These are phyloP conservation scores for Volvariella surrecta DNA, from an alignment of 1,284 basidiomycete genomes.

Conservation along the genomic window DNA sequence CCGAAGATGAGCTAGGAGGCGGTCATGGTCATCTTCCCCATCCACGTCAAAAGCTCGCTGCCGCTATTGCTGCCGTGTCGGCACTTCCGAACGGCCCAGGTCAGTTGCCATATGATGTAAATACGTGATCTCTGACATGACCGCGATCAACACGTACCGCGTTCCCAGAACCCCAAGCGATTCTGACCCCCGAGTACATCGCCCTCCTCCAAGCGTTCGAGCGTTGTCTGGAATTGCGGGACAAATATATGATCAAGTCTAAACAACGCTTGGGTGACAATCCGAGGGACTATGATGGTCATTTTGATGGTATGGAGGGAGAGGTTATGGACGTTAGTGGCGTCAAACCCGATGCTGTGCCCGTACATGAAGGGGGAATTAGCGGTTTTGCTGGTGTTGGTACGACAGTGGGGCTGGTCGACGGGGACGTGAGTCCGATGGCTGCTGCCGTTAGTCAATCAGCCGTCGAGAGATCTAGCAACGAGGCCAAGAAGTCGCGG, in stretches of 20 bases:
- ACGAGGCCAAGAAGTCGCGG: slow-evolving; percentile 11
- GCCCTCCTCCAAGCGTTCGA: slow-evolving; percentile 58
- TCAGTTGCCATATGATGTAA: too few relatives aligned
- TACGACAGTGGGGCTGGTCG: too few relatives aligned
- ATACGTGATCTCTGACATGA: too few relatives aligned
- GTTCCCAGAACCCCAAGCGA: too few relatives aligned
- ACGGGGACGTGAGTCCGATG: slow-evolving; percentile 9
- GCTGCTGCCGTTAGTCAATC: slow-evolving; percentile 6
- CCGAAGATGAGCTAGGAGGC: too few relatives aligned
- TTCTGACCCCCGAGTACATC: slow-evolving; percentile 35
- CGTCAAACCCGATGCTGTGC: background rate
- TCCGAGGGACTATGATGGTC: slow-evolving; percentile 80
- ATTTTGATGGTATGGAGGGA: slow-evolving; percentile 51
- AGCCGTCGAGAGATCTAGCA: too few relatives aligned
- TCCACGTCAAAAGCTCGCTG: too few relatives aligned
- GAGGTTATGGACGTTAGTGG: background rate
- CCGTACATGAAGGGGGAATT: slow-evolving; percentile 31
- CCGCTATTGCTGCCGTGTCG: too few relatives aligned
- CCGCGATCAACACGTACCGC: too few relatives aligned
- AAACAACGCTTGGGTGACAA: slow-evolving; percentile 88
- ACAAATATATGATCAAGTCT: slow-evolving; percentile 86
- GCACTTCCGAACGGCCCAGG: too few relatives aligned
- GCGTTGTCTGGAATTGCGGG: slow-evolving; percentile 78
- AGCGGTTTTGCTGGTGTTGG: too few relatives aligned
- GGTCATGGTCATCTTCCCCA: too few relatives aligned